phyloP scores from a whole-genome alignment of 106 monocot genomes.

The Acanthochlamys bracteata region DNA sequence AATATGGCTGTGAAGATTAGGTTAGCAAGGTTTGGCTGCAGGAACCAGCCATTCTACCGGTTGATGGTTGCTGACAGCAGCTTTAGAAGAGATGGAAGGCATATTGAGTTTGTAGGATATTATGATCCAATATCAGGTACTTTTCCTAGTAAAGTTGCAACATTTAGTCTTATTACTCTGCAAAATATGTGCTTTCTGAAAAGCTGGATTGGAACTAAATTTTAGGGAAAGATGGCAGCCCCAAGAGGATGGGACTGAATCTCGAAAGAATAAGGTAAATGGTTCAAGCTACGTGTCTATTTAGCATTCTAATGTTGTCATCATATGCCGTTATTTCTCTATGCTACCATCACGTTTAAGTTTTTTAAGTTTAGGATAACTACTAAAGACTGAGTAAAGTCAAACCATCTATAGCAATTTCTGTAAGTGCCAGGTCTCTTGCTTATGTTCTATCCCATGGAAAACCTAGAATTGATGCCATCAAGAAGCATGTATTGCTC shows the following conservation, averaged over 20 bases:
- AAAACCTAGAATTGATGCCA: too few species aligned
- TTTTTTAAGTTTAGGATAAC: not conserved
- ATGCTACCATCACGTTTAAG: too few species aligned
- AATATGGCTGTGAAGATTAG: conserved; percentile 30
- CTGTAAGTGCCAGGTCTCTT: not conserved
- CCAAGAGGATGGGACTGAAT: conserved; percentile 31
- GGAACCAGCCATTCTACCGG: conserved; percentile 33
- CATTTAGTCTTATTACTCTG: not conserved
- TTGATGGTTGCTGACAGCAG: conserved; percentile 32
- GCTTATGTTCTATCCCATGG: not conserved
- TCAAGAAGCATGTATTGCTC: too few species aligned
- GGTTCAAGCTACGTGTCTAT: not conserved
- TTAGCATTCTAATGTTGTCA: not conserved
- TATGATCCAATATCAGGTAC: conserved; percentile 39
- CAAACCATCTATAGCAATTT: not conserved
- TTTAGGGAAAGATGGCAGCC: conserved; percentile 23
- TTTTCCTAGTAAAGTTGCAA: not conserved
- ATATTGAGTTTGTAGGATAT: conserved; percentile 13
- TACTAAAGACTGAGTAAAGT: not conserved
- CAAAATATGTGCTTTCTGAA: not conserved
- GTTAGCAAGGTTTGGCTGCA: conserved; percentile 31
- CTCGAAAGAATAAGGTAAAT: conserved; percentile 36
- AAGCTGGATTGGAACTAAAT: not conserved
- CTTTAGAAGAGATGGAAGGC: not conserved
- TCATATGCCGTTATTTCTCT: not conserved